phyloP scores from a whole-genome alignment of 192 early-diverging fungal genomes.

The Geosiphon pyriformis region DNA sequence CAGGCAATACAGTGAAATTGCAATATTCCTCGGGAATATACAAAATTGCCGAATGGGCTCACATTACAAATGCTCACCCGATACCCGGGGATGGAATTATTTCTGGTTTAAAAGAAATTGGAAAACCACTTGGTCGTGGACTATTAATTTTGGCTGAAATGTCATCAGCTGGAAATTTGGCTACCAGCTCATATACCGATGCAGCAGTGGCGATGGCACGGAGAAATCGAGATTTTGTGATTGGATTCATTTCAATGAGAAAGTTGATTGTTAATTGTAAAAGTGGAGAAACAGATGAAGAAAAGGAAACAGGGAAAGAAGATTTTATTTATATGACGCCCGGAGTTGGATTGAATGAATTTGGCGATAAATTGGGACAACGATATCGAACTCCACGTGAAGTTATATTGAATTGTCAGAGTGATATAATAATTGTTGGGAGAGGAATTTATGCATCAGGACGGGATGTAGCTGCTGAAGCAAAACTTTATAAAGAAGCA shows the following conservation, averaged over 20 bases:
- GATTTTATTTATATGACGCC: slow-evolving; percentile 96
- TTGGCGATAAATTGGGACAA: slow-evolving; percentile 87
- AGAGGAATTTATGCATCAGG: slow-evolving; percentile 91
- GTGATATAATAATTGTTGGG: slow-evolving; percentile 98
- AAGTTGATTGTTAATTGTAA: slow-evolving; percentile 3
- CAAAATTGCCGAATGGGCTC: slow-evolving; percentile 89
- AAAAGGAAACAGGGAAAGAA: slow-evolving; percentile 50
- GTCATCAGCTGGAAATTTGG: slow-evolving; percentile 88
- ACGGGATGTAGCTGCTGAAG: slow-evolving; percentile 63
- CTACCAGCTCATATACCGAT: slow-evolving; percentile 75
- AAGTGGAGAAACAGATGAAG: slow-evolving; percentile 26
- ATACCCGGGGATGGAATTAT: slow-evolving; percentile 97
- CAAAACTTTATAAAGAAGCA: slow-evolving; percentile 80
- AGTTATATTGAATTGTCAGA: slow-evolving; percentile 76
- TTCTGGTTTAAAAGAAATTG: slow-evolving; percentile 84
- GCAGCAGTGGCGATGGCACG: slow-evolving; percentile 84
- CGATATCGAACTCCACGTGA: slow-evolving; percentile 89
- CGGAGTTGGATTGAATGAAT: slow-evolving; percentile 81
- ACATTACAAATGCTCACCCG: slow-evolving; percentile 94
- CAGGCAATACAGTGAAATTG: slow-evolving; percentile 91
- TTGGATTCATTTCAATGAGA: slow-evolving; percentile 90
- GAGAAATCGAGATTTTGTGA: slow-evolving; percentile 81
- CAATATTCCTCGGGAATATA: slow-evolving; percentile 92
- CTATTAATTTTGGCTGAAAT: slow-evolving; percentile 94
- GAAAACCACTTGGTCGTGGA: slow-evolving; percentile 68